Evolutionary conservation across 2,329 filamentous ascomycete genomes (phyloP), one percentile per base, ranked within the genome.

Genomic region (Dothiorella sarmentorum): DNA sequence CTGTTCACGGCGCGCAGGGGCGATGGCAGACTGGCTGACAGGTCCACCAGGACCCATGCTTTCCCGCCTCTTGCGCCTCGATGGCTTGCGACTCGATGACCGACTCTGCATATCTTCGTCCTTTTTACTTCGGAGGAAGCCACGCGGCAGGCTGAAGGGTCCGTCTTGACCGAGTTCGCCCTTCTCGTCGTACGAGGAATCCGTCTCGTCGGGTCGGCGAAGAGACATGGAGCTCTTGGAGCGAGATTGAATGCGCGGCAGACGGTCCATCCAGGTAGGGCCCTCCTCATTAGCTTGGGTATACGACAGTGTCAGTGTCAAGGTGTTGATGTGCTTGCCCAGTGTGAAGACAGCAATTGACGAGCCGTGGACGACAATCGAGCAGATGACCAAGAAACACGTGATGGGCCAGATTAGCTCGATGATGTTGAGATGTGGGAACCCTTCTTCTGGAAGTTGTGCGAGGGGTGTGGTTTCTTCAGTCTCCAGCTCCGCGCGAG

Each of bases 271-370:
- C 94, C 94, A 99, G 1, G 86, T 86, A 2, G 91, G 89, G 0
- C 91, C 90, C 33, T 96, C 90, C 58, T 96, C 93, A 52, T 89
- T 89, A 17, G 87, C 91, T 61, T 88, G 85, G 0, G 94, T 99
- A 76, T 97, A 99, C 0, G 94, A 97, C 84, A 99, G 90, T 58
- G 94, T 97, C 61, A 99, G 81, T 1, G 90, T 92, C 64, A 99
- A 77, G 0, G 94, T 97, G 76, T 97, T 97, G 82, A 99, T 99
- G 61, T 90, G 92, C 75, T 97, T 99, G 67, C 94, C 94, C 1
- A 99, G 84, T 0, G 94, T 97, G 68, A 99, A 99, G 7, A 99
- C 94, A 4, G 94, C 94, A 66, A 99, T 89, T 0, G 94, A 97
- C n/a, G 94, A 97, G 20, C 94, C 94, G 68, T 99, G 94, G 1